Base-by-base conservation (phyloP, 441 rosid genomes). In the Adansonia madagascariensis region DNA sequence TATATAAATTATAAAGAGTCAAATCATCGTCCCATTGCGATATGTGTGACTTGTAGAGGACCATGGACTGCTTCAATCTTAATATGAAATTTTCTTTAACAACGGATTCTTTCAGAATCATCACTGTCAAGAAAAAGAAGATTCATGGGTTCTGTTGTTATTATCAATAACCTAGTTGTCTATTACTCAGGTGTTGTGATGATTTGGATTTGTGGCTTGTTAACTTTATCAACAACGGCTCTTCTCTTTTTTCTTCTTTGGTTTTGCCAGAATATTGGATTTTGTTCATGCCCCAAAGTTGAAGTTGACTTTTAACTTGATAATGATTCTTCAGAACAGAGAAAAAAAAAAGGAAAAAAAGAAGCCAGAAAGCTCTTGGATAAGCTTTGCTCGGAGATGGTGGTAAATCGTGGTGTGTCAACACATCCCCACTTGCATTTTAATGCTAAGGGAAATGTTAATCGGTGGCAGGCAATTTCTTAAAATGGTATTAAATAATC, bases 221-320 rank as follows among this genome's bases (percentile, higher is more conserved):
- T 20, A 47, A 44, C 52, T 63, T 74, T 49, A 74, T 43, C 46
- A 18, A 75, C 53, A 35, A 77, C 43, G 50, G 24, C 44, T 47
- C n/a, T n/a, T n/a, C 44, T 57, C 73, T 70, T 59, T 49, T 18
- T 4, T 1, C 49, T 7, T 41, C 60, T n/a, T 65, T 57, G 10
- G 66, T 12, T 67, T 9, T 69, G 52, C 52, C 67, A 71, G 72
- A 75, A 27, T 77, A 44, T 80, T 74, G 53, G 71, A 57, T 63
- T 77, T 70, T 69, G 22, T 41, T 11, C 80, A 63, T 75, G 56
- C 55, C 74, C 4, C 39, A 74, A 52, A 63, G 39, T 59, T 52
- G 61, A 68, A 77, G 73, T 64, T 35, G 67, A n/a, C 68, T 49
- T 74, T 79, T 82, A 73, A 79, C 76, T 71, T 71, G 56, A 75